Conservation (phyloP, 2,329 filamentous ascomycete species). For the Madurella fahalii region DNA sequence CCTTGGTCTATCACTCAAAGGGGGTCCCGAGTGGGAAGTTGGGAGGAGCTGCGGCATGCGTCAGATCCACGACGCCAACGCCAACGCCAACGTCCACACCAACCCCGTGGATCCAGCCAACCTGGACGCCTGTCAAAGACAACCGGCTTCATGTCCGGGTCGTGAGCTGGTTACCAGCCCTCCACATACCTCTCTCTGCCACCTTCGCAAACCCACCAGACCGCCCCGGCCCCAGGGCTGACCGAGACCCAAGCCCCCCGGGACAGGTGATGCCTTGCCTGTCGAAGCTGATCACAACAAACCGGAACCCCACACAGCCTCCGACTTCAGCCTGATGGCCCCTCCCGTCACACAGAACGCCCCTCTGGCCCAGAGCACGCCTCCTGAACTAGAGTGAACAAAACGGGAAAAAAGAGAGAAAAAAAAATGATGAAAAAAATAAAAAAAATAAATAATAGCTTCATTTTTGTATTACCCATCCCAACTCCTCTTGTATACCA, state of each 20-base stretch:
- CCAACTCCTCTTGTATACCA: slow-evolving; percentile 9
- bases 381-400: background rate
- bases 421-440: background rate
- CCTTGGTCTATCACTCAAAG: slow-evolving; percentile 7
- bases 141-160: background rate
- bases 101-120: background rate
- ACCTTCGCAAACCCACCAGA: background rate
- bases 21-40: slow-evolving; percentile 9
- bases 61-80: slow-evolving; percentile 18
- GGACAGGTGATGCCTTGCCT: slow-evolving; percentile 1
- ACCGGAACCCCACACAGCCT: slow-evolving; percentile 19
- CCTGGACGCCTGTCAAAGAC: background rate
- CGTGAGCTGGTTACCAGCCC: background rate
- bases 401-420: slow-evolving; percentile 1
- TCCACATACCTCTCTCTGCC: background rate
- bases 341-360: background rate
- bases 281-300: slow-evolving; percentile 17
- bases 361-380: background rate
- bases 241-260: background rate
- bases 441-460: slow-evolving; percentile 4
- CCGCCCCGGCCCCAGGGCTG: background rate
- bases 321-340: slow-evolving; percentile 20
- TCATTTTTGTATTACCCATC: slow-evolving; percentile 11
- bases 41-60: slow-evolving; percentile 11
- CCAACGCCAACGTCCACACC: background rate